Base-by-base conservation (phyloP, 768 basidiomycete genomes). In the Tulasnella sp. region DNA sequence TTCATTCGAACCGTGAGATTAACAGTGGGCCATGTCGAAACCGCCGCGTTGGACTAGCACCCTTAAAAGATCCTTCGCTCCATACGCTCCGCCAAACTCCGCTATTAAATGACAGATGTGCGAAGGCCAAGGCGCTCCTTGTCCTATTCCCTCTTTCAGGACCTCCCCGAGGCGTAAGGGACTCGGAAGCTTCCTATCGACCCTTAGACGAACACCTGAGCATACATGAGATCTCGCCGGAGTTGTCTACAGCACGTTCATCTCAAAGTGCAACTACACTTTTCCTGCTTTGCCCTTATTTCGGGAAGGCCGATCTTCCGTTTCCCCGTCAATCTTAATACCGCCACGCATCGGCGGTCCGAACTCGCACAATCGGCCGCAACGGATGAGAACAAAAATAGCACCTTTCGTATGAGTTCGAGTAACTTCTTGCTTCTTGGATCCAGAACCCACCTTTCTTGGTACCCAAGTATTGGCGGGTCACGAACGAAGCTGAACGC, bases 261-360 rank as follows among this genome's bases (percentile, higher is more conserved):
- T 16, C 11, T 16, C 48, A 48, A 20, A 15, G 16, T 51, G 4
- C 51, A 10, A n/a, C n/a, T 20, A 20, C 51, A n/a, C n/a, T n/a
- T 51, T n/a, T n/a, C 35, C 35, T 51, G 15, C 44, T 44, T 44
- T 67, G 61, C 57, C 61, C 26, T 67, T 67, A 26, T 29, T 35
- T 67, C 61, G 61, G 61, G 20, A 35, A 57, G 11, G 55, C 11
- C 23, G 55, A 15, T 15, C 18, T 67, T 32, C 61, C 5, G 6
- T 67, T 9, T 29, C 51, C 51, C 51, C n/a, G 51, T 48, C 11
- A 51, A 35, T 15, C 61, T 67, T 67, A 5, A 26, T 67, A 3
- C 15, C 61, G 61, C 61, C 61, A 67, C 61, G 7, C 61, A 67
- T 67, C 61, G 61, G 61, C 61, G 61, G 61, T 67, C 26, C 26